phyloP scores from a whole-genome alignment of 805 yeast species.

The Nakazawaea molendinolei region DNA sequence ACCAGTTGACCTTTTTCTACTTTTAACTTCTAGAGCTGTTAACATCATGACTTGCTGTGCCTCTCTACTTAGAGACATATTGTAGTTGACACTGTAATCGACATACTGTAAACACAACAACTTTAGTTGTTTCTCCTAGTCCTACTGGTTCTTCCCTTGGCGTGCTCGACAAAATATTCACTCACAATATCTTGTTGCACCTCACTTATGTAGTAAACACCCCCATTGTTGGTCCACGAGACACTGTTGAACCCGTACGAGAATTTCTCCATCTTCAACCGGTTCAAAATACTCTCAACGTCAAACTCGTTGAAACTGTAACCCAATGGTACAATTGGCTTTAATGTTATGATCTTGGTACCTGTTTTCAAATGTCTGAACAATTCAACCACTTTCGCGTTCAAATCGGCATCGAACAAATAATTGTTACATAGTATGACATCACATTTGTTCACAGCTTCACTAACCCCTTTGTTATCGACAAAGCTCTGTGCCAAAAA shows the following conservation, averaged over 20 bases:
- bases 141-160: slow-evolving; percentile 10
- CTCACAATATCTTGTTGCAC: slow-evolving; percentile 34
- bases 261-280: slow-evolving; percentile 54
- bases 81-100: background rate
- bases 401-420: slow-evolving; percentile 71
- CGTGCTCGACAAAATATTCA: slow-evolving; percentile 22
- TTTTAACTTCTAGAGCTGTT: no score
- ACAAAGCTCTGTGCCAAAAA: slow-evolving; percentile 68
- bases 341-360: slow-evolving; percentile 70
- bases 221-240: slow-evolving; percentile 86
- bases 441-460: slow-evolving; percentile 53
- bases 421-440: slow-evolving; percentile 79
- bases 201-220: slow-evolving; percentile 71
- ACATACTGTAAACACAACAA: background rate
- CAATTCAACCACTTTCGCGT: slow-evolving; percentile 58
- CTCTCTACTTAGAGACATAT: no score
- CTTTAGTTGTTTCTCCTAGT: slow-evolving; percentile 2
- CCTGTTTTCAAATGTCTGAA: slow-evolving; percentile 64
- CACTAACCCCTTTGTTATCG: slow-evolving; percentile 49
- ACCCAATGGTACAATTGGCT: slow-evolving; percentile 73
- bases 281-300: slow-evolving; percentile 51
- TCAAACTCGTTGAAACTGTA: slow-evolving; percentile 55
- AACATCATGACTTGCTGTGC: no score
- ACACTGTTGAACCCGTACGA: slow-evolving; percentile 68
- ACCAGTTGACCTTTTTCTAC: no score